Evolutionary conservation across 495 filamentous ascomycete genomes (phyloP).

Genomic region (Talaromyces ruber): DNA sequence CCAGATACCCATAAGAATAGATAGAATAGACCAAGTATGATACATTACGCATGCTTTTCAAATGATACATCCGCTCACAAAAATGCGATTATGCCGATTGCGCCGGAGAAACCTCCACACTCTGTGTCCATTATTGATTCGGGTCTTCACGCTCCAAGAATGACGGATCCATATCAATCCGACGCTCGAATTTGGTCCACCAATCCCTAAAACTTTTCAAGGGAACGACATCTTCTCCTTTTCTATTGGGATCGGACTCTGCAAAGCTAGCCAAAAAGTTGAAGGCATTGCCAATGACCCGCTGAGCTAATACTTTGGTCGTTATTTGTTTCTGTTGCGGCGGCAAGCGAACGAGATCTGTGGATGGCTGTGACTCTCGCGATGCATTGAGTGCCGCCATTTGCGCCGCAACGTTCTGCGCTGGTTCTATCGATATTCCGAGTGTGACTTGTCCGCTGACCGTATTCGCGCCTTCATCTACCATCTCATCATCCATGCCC

Average conservation of each 20-base stretch:
- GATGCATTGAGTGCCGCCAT: slow-evolving; percentile 49
- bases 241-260: slow-evolving; percentile 29
- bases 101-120: neutral
- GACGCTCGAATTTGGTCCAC: slow-evolving; percentile 95
- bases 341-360: slow-evolving; percentile 21
- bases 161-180: slow-evolving; percentile 72
- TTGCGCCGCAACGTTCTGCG: slow-evolving; percentile 57
- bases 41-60: neutral
- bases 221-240: slow-evolving; percentile 75
- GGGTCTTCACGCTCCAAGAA: slow-evolving; percentile 78
- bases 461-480: slow-evolving; percentile 26
- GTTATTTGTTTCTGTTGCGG: slow-evolving; percentile 32
- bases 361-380: slow-evolving; percentile 14
- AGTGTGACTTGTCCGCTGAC: slow-evolving; percentile 47
- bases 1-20: neutral
- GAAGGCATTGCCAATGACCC: slow-evolving; percentile 95
- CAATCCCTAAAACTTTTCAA: slow-evolving; percentile 89
- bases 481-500: slow-evolving; percentile 33
- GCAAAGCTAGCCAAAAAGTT: slow-evolving; percentile 92
- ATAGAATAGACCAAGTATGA: slow-evolving; percentile 3
- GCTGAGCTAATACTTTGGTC: slow-evolving; percentile 74
- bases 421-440: slow-evolving; percentile 77
- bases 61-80: neutral
- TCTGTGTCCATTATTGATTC: slow-evolving; percentile 5
- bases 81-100: neutral